Base-by-base conservation (phyloP, 106 monocot species). In the Platanthera zijinensis region DNA sequence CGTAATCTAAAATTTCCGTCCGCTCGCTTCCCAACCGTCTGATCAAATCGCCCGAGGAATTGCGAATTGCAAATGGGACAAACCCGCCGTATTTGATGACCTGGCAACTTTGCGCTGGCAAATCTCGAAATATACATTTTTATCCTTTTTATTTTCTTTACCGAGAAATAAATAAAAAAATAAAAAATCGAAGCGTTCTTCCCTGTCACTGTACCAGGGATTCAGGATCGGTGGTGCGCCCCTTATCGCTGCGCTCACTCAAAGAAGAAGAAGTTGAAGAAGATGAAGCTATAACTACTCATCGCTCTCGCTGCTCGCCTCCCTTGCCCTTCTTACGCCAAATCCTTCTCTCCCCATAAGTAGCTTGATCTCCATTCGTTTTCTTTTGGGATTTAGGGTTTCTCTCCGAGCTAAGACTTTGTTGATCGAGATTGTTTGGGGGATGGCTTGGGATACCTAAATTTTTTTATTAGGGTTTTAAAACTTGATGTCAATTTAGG, bases 261-360 rank as follows among this genome's bases (percentile, higher is more conserved):
- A 28, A 67, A 67, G 67, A 67, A 50, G 21, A 32, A 67, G 61
- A 64, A 19, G 64, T 10, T 32, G 47, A 76, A 21, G 50, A n/a
- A 52, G 52, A 14, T 21, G 45, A 48, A 76, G 32, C 0, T 39
- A 52, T 54, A 46, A 76, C 3, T n/a, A 50, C 59, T 28, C 47
- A 39, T 30, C 46, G 15, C 28, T 45, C 53, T 78, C 52, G 67
- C 17, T 52, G 21, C 54, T 18, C 32, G 22, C 51, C 51, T 18
- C 3, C 13, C 61, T 10, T 10, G 8, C 61, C 17, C n/a, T n/a
- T 19, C 7, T 61, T 19, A 0, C n/a, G 14, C 10, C 67, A 8
- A 7, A 11, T 3, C 51, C 57, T 56, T 48, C 79, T 71, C 72
- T 72, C 48, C 59, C 69, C 71, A 79, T 72, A 72, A 72, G 57